A percentile compares a stretch with the other conserved stretches of the same genome.
phyloP scores from a whole-genome alignment of 2,329 filamentous ascomycete genomes.

The Talaromyces amestolkiae region DNA sequence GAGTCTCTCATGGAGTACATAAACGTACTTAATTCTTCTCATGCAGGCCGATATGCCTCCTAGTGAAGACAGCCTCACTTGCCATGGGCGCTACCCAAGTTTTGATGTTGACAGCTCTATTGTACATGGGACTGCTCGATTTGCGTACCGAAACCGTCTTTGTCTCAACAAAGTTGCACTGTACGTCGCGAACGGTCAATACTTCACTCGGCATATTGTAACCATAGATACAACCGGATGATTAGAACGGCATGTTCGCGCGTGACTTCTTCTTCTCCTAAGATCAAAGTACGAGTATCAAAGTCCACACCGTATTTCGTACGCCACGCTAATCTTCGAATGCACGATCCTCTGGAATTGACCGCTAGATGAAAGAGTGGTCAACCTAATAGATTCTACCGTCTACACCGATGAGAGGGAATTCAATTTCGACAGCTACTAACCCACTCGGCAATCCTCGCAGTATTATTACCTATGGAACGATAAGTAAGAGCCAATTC shows the following conservation, averaged over 20 bases:
- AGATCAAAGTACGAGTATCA: neutral
- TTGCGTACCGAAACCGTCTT: neutral
- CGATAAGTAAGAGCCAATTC: neutral
- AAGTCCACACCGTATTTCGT: neutral
- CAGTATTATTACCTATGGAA: neutral
- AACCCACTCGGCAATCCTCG: neutral
- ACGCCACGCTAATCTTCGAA: neutral
- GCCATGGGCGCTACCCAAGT: neutral
- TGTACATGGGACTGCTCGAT: neutral
- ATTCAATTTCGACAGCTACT: neutral
- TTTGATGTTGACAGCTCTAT: neutral
- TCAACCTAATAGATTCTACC: too few relatives aligned
- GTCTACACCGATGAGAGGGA: neutral
- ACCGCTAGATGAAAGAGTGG: neutral
- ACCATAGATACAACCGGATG: neutral
- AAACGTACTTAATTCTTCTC: neutral
- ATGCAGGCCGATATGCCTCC: neutral
- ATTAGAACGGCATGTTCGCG: neutral
- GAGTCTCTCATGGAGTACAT: neutral
- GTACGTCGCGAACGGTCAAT: neutral
- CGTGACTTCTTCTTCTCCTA: neutral
- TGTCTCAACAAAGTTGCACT: neutral
- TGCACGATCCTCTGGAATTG: neutral
- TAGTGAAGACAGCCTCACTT: conserved; percentile 7
- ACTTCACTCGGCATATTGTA: neutral